Percentiles rank a stretch among this genome's conserved stretches.
phyloP scores from a whole-genome alignment of 768 basidiomycete species.

The Lyophyllum shimeji region DNA sequence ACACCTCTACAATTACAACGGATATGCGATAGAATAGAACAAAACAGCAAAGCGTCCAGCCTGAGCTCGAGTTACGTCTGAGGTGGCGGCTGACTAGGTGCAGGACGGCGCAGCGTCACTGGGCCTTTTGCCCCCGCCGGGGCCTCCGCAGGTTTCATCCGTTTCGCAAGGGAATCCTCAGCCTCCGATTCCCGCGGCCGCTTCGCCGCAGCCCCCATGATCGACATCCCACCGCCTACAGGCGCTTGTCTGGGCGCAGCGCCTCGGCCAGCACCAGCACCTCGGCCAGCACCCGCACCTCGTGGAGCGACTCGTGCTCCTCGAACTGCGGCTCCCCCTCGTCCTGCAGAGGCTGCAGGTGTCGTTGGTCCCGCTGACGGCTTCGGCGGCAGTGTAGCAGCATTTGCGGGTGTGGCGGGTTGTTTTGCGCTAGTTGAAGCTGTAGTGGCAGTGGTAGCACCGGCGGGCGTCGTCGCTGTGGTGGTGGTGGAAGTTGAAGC shows the following conservation, averaged over 20 bases:
- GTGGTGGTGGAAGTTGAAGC: constrained; percentile 3
- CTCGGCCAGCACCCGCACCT: constrained; percentile 15
- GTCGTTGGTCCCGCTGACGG: constrained; percentile 20
- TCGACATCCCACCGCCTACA: constrained; percentile 46
- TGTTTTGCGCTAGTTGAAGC: constrained; percentile 7
- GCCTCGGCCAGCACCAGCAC: constrained; percentile 16
- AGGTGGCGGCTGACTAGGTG: constrained; percentile 9
- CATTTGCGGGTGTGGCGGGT: constrained; percentile 1
- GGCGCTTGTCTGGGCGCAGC: constrained; percentile 25
- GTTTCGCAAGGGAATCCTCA: constrained; percentile 65
- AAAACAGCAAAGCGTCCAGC: neutral
- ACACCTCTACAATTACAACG: constrained; percentile 12
- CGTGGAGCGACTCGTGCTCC: constrained; percentile 23
- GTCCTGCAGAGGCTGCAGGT: constrained; percentile 22
- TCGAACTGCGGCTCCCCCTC: constrained; percentile 34
- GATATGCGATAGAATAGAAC: constrained; percentile 6
- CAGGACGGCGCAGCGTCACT: constrained; percentile 19
- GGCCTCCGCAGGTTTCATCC: constrained; percentile 61
- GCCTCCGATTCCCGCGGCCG: constrained; percentile 52
- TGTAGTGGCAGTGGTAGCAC: constrained; percentile 13
- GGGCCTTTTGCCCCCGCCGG: constrained; percentile 18
- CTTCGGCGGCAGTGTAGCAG: constrained; percentile 17
- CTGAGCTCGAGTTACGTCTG: neutral
- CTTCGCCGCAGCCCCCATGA: constrained; percentile 66
- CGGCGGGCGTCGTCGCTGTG: neutral